Percentiles rank a stretch among this genome's conserved stretches.
Conservation (phyloP, 768 basidiomycete genomes). For the Dentipellis fragilis region DNA sequence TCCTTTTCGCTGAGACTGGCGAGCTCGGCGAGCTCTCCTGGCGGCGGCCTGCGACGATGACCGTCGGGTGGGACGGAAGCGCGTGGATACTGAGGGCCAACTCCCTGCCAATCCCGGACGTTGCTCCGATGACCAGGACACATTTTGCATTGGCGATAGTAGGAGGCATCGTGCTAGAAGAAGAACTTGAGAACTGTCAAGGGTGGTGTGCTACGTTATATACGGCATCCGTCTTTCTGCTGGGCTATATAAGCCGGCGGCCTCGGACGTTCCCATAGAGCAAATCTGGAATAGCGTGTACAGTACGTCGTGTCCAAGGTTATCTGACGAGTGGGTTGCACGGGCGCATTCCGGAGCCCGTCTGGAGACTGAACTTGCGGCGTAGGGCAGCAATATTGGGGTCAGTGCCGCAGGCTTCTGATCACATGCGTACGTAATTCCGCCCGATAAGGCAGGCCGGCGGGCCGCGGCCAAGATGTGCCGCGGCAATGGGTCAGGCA, state of each 20-base stretch:
- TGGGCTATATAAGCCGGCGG: not conserved
- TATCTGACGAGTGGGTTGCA: too few relatives aligned
- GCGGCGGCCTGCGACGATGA: slow-evolving; percentile 42
- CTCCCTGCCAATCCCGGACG: slow-evolving; percentile 47
- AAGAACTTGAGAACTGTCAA: not conserved
- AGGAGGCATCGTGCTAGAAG: slow-evolving; percentile 17
- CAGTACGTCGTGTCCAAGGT: not conserved
- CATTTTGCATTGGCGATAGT: slow-evolving; percentile 37
- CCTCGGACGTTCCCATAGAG: not conserved
- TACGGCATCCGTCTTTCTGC: not conserved
- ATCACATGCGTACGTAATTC: not conserved
- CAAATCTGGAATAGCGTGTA: not conserved
- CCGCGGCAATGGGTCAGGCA: not conserved
- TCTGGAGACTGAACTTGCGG: too few relatives aligned
- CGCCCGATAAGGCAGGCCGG: not conserved
- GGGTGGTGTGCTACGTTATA: not conserved
- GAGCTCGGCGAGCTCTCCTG: slow-evolving; percentile 42
- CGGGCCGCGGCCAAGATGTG: not conserved
- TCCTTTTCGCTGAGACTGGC: slow-evolving; percentile 17
- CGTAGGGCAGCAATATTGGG: too few relatives aligned
- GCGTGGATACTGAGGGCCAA: slow-evolving; percentile 40
- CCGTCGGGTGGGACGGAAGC: slow-evolving; percentile 37
- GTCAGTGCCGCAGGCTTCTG: not conserved
- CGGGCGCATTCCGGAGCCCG: too few relatives aligned
- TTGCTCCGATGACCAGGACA: slow-evolving; percentile 46